phyloP scores from a whole-genome alignment of 2,329 filamentous ascomycete genomes.

The Alternaria triticina region DNA sequence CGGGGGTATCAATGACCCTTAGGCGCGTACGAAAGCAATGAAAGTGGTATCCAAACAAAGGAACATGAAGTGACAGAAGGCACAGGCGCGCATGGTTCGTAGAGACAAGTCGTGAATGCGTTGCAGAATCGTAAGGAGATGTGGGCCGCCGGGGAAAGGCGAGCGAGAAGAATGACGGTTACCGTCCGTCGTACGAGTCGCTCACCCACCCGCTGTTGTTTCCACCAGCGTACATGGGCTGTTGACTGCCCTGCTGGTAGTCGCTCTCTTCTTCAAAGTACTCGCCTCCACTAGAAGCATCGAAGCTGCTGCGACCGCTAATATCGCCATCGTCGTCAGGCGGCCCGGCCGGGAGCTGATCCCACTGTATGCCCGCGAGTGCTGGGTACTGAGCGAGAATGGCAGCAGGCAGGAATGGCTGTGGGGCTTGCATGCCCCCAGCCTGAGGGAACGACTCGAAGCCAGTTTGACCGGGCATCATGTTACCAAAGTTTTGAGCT shows the following conservation, averaged over 20 bases:
- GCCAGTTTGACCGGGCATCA: conserved; percentile 44
- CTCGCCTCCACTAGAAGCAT: conserved; percentile 70
- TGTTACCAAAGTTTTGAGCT: conserved; percentile 38
- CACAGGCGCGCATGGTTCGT: neutral
- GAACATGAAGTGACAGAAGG: conserved; percentile 10
- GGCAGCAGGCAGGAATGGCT: conserved; percentile 75
- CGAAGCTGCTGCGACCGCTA: conserved; percentile 82
- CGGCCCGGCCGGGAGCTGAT: conserved; percentile 68
- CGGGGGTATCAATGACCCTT: conserved; percentile 22
- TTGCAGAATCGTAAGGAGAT: conserved; percentile 1
- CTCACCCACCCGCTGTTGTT: conserved; percentile 45
- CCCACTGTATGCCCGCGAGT: conserved; percentile 89
- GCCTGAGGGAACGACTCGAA: conserved; percentile 40
- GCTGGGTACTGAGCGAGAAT: conserved; percentile 91
- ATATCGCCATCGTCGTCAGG: conserved; percentile 66
- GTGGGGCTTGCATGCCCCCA: conserved; percentile 33
- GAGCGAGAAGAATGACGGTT: neutral
- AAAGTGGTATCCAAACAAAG: conserved; percentile 25
- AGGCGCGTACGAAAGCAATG: conserved; percentile 11
- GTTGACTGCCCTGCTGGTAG: conserved; percentile 31
- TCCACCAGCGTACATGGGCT: conserved; percentile 36
- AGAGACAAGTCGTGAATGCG: conserved; percentile 11
- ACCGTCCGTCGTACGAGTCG: conserved; percentile 33
- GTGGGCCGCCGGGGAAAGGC: neutral
- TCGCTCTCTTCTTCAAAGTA: conserved; percentile 76